Percentiles rank a stretch among this genome's conserved stretches.
These are phyloP conservation scores for Vairimorpha necatrix DNA, from an alignment of 371 early-diverging fungal species.

Conservation along the genomic window DNA sequence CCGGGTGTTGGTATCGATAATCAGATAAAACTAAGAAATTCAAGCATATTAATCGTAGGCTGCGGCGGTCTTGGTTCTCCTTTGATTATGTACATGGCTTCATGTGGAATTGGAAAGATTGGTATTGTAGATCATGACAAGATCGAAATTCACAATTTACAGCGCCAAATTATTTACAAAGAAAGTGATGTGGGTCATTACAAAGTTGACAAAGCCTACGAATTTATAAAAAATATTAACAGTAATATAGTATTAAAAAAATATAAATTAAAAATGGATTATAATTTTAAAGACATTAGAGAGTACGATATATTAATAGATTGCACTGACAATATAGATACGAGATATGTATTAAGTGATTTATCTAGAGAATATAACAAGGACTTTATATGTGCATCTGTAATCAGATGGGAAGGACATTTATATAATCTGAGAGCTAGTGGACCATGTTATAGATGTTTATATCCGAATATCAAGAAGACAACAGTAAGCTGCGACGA, in stretches of 20 bases:
- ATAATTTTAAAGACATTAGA: constrained; percentile 32
- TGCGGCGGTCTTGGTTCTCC: constrained; percentile 93
- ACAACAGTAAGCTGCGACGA: constrained; percentile 86
- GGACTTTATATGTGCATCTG: constrained; percentile 84
- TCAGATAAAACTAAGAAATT: constrained; percentile 72
- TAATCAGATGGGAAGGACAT: constrained; percentile 85
- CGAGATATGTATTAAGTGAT: constrained; percentile 88
- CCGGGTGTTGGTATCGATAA: constrained; percentile 74
- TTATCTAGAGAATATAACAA: constrained; percentile 75
- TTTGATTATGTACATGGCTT: constrained; percentile 77
- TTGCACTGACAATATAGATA: constrained; percentile 87
- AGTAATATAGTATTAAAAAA: constrained; percentile 19
- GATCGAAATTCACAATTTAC: constrained; percentile 85
- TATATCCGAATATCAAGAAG: constrained; percentile 71
- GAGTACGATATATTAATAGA: constrained; percentile 87
- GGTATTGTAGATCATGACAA: constrained; percentile 89
- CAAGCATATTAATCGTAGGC: constrained; percentile 80
- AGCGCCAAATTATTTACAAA: constrained; percentile 85
- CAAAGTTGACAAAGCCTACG: constrained; percentile 75
- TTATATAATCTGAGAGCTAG: constrained; percentile 71
- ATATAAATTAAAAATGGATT: constrained; percentile 27
- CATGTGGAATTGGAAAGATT: constrained; percentile 78
- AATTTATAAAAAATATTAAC: constrained; percentile 62
- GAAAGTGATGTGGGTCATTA: constrained; percentile 70
- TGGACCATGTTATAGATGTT: constrained; percentile 92